Evolutionary conservation across 768 basidiomycete species (phyloP).

Genomic region (Leucosporidium yakuticum): DNA sequence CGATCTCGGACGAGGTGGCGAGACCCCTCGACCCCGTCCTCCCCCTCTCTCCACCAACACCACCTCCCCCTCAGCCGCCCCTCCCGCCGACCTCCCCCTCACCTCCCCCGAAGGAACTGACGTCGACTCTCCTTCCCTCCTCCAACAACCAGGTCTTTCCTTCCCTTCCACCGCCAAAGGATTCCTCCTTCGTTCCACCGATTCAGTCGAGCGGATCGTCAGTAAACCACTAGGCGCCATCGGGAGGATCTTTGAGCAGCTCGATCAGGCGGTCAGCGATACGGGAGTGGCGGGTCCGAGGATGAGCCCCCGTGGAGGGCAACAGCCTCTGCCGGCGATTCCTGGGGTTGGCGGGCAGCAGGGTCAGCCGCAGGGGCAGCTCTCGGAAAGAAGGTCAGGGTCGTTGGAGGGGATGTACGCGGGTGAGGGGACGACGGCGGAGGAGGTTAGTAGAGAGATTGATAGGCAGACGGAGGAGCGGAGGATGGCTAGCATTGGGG

Average conservation of each 20-base stretch:
- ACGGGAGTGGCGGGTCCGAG: not conserved
- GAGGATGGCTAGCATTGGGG: slow-evolving; percentile 14
- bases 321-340: not conserved
- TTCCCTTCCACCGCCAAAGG: slow-evolving; percentile 19
- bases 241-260: slow-evolving; percentile 38
- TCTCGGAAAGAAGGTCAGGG: not conserved
- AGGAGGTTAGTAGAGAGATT: slow-evolving; percentile 14
- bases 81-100: not conserved
- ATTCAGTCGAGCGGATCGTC: slow-evolving; percentile 35
- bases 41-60: not conserved
- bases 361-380: not conserved
- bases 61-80: not conserved
- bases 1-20: not conserved
- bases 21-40: not conserved
- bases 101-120: not conserved
- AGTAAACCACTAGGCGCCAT: slow-evolving; percentile 40
- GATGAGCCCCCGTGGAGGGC: not conserved
- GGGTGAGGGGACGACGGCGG: not conserved
- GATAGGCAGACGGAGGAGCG: slow-evolving; percentile 29
- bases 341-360: not conserved
- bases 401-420: slow-evolving; percentile 19
- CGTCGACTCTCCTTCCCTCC: slow-evolving; percentile 20
- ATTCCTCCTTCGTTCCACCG: slow-evolving; percentile 31
- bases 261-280: slow-evolving; percentile 16
- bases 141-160: not conserved